A percentile compares a stretch with the other conserved stretches of the same genome.
Evolutionary conservation across 768 basidiomycete species (phyloP).

Genomic region (Suillus luteus): DNA sequence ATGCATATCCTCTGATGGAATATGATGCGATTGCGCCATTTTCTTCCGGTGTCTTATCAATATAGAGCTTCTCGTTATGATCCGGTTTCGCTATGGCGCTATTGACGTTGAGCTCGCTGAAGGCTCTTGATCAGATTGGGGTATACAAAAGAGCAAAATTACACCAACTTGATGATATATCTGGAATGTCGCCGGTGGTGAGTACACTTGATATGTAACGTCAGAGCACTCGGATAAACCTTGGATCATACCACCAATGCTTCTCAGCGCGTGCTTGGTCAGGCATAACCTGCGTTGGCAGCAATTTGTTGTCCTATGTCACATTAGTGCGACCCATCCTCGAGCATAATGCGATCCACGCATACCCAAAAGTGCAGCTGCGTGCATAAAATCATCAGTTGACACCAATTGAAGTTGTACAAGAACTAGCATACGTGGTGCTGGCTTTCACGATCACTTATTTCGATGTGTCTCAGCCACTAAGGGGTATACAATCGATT

Average conservation of each 20-base stretch:
- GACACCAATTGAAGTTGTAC: not conserved
- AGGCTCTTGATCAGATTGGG: constrained; percentile 32
- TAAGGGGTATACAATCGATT: constrained; percentile 22
- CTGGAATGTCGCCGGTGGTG: constrained; percentile 15
- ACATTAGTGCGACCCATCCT: not conserved
- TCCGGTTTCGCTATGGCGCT: constrained; percentile 56
- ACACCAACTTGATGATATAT: constrained; percentile 37
- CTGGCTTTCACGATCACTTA: constrained; percentile 51
- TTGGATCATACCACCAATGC: constrained; percentile 58
- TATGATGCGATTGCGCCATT: constrained; percentile 33
- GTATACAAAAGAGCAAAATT: constrained; percentile 4
- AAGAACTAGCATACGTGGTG: constrained; percentile 44
- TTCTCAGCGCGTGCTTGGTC: constrained; percentile 53
- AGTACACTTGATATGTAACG: not conserved
- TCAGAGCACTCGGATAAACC: constrained; percentile 25
- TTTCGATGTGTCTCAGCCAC: constrained; percentile 59
- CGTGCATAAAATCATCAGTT: constrained; percentile 5
- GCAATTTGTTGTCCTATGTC: constrained; percentile 55
- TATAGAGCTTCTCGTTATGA: constrained; percentile 48
- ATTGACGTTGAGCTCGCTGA: constrained; percentile 62
- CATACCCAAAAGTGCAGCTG: constrained; percentile 40
- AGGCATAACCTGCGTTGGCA: constrained; percentile 54
- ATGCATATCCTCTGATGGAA: constrained; percentile 56
- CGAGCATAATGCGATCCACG: not conserved
- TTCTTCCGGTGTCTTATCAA: constrained; percentile 14